Evolutionary conservation across 805 yeast genomes (phyloP).

Genomic region (Ogataea glucozyma): DNA sequence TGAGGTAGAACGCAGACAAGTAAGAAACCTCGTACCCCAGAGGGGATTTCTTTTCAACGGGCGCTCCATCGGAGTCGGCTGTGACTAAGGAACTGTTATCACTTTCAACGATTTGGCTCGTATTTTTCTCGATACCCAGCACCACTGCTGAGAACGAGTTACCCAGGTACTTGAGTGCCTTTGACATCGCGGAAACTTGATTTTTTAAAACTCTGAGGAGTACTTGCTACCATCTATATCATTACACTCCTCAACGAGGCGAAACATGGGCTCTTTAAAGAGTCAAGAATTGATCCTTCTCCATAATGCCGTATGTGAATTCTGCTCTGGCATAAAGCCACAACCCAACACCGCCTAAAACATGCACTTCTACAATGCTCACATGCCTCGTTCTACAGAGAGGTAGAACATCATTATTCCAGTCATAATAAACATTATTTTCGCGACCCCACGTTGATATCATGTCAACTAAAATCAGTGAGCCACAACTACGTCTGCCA

Average conservation of each 20-base stretch:
- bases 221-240: no score
- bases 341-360: background rate
- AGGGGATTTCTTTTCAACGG: slow-evolving; percentile 40
- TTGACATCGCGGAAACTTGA: no score
- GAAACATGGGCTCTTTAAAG: background rate
- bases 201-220: no score
- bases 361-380: background rate
- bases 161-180: background rate
- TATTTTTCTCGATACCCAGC: slow-evolving; percentile 1
- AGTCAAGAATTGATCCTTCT: background rate
- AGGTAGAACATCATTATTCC: background rate
- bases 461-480: background rate
- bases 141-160: slow-evolving; percentile 2
- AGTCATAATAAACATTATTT: background rate
- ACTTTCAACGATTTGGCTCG: background rate
- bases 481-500: background rate
- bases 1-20: slow-evolving; percentile 54
- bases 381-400: background rate
- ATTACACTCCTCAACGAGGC: background rate
- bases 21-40: slow-evolving; percentile 39
- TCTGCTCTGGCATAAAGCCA: slow-evolving; percentile 1
- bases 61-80: slow-evolving; percentile 38
- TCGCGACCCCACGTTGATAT: slow-evolving; percentile 1
- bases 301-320: slow-evolving; percentile 1
- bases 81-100: background rate